Percentiles rank a stretch among this genome's conserved stretches.
Evolutionary conservation across 345 rosid genomes (phyloP).

Genomic region (Boechera divaricarpa): DNA sequence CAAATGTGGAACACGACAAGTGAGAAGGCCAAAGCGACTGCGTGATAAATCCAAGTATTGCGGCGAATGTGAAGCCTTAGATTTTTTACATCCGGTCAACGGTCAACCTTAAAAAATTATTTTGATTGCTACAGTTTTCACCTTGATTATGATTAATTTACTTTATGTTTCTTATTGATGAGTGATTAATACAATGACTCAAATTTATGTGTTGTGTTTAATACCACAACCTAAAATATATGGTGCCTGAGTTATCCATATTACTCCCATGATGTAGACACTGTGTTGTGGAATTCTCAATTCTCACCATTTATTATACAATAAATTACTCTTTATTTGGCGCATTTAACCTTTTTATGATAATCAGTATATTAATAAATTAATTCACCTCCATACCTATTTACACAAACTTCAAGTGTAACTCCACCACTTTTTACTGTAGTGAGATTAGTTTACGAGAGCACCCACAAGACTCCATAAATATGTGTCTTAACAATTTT

Average conservation of each 20-base stretch:
- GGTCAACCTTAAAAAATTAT: slow-evolving; percentile 7
- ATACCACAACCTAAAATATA: not conserved
- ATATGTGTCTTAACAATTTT: too few species aligned
- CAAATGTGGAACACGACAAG: slow-evolving; percentile 39
- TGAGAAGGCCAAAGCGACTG: slow-evolving; percentile 34
- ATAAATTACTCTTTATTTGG: not conserved
- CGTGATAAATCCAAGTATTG: slow-evolving; percentile 35
- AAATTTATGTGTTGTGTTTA: not conserved
- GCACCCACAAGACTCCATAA: too few species aligned
- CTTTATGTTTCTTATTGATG: not conserved
- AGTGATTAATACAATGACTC: slow-evolving; percentile 3
- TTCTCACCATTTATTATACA: slow-evolving; percentile 5
- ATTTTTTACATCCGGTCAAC: slow-evolving; percentile 28
- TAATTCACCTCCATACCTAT: slow-evolving; percentile 12
- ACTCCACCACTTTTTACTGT: slow-evolving; percentile 34
- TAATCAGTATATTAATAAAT: slow-evolving; percentile 28
- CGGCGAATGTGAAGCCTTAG: slow-evolving; percentile 35
- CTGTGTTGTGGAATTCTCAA: slow-evolving; percentile 5
- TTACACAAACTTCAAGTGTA: slow-evolving; percentile 40
- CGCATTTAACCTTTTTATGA: not conserved
- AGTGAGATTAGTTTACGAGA: slow-evolving; percentile 6
- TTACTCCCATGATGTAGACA: slow-evolving; percentile 13
- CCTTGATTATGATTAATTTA: slow-evolving; percentile 12
- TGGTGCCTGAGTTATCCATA: not conserved
- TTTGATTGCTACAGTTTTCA: not conserved